Conservation (phyloP, 2,329 filamentous ascomycete species). For the Hymenoscyphus scutula region DNA sequence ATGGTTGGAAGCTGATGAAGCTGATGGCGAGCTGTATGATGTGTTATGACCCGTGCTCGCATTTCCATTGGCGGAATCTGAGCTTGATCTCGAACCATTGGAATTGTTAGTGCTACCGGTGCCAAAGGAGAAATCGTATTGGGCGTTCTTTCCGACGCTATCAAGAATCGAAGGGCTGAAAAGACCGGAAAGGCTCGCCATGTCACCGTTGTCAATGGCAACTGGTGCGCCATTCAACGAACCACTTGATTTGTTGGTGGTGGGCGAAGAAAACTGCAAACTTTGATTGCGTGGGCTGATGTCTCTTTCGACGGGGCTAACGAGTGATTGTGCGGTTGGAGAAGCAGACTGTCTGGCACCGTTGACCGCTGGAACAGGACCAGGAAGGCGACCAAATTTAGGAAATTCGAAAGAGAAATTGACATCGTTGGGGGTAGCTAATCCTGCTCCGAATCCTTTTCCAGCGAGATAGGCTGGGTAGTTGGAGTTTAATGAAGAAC, state of each 20-base stretch:
- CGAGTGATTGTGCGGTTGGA: slow-evolving; percentile 19
- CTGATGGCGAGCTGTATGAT: slow-evolving; percentile 63
- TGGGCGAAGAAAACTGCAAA: slow-evolving; percentile 29
- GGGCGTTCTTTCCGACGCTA: slow-evolving; percentile 42
- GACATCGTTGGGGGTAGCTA: slow-evolving; percentile 65
- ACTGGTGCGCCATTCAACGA: slow-evolving; percentile 26
- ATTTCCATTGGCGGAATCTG: slow-evolving; percentile 31
- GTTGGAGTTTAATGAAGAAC: slow-evolving; percentile 22
- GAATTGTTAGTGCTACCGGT: slow-evolving; percentile 39
- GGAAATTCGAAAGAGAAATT: slow-evolving; percentile 97
- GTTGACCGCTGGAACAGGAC: slow-evolving; percentile 37
- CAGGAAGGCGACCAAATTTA: slow-evolving; percentile 75
- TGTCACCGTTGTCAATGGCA: slow-evolving; percentile 36
- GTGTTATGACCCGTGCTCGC: slow-evolving; percentile 44
- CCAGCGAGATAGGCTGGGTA: slow-evolving; percentile 37
- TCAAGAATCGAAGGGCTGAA: slow-evolving; percentile 57
- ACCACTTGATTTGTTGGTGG: slow-evolving; percentile 38
- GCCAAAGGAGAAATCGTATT: slow-evolving; percentile 39
- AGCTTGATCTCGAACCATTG: slow-evolving; percentile 45
- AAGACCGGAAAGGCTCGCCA: slow-evolving; percentile 55
- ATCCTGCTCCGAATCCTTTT: slow-evolving; percentile 46
- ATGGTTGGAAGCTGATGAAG: slow-evolving; percentile 59
- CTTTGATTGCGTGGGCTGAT: slow-evolving; percentile 31
- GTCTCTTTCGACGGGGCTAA: slow-evolving; percentile 27
- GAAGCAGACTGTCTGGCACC: slow-evolving; percentile 26